Conservation (phyloP, 75 land plant species). For the Pinus taeda region DNA sequence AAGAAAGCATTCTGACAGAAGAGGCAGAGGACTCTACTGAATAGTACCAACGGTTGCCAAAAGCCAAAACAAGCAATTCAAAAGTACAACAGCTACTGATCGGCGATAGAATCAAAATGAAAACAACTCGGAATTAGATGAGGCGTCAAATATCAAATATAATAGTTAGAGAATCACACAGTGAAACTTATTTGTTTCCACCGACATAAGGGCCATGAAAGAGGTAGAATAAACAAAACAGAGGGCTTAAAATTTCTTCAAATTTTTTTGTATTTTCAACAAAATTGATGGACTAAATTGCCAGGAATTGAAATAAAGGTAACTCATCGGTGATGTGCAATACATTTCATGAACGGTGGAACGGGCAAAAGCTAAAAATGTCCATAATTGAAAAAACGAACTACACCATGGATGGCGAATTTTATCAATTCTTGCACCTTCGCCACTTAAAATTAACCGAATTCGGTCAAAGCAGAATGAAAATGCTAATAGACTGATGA, state of each 20-base stretch:
- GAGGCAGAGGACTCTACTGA: background rate
- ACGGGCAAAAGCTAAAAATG: background rate
- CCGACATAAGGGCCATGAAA: background rate
- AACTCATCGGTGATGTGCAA: background rate
- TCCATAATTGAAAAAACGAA: background rate
- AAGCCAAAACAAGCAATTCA: background rate
- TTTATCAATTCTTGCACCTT: too few species aligned
- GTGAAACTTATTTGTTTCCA: background rate
- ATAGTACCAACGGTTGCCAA: background rate
- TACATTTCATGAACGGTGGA: background rate
- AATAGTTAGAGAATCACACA: too few species aligned
- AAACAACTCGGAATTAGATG: too few species aligned
- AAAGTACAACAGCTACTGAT: too few species aligned
- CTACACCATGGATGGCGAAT: background rate
- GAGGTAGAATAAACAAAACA: background rate
- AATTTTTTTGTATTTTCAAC: background rate
- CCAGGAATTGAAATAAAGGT: background rate
- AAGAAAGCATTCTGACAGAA: background rate
- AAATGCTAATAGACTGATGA: too few species aligned
- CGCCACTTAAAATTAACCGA: too few species aligned
- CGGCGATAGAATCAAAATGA: background rate
- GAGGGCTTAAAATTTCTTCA: background rate
- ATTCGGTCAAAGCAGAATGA: too few species aligned
- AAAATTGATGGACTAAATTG: background rate
- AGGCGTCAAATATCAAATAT: too few species aligned